phyloP scores from a whole-genome alignment of 345 rosid genomes.

The Brassica rapa region DNA sequence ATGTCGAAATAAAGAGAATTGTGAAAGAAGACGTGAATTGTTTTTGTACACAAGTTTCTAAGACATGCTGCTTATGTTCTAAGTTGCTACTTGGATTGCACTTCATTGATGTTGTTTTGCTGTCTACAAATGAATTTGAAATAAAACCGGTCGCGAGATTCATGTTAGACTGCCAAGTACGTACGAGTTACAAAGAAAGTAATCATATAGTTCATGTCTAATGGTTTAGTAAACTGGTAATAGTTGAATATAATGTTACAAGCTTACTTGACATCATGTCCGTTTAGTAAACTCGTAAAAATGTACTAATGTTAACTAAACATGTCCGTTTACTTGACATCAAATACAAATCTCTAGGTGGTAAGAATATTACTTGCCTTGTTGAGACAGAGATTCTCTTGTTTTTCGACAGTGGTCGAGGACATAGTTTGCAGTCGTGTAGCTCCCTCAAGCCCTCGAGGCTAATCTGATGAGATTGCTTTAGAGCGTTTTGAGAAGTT shows the following conservation, averaged over 20 bases:
- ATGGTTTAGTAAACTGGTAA: not conserved
- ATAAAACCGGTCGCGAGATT: not conserved
- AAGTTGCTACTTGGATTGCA: too few relatives aligned
- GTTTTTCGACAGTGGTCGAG: constrained; percentile 59
- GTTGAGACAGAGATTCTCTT: constrained; percentile 43
- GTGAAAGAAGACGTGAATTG: constrained; percentile 21
- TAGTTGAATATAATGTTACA: not conserved
- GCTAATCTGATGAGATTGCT: constrained; percentile 34
- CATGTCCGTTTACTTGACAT: not conserved
- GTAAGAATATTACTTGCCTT: constrained; percentile 46
- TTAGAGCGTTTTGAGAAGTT: not conserved
- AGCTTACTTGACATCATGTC: not conserved
- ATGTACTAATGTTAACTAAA: not conserved
- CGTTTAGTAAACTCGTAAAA: not conserved
- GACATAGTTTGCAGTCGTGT: constrained; percentile 68
- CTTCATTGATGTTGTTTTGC: constrained; percentile 17
- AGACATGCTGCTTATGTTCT: constrained; percentile 2
- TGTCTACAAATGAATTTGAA: constrained; percentile 4
- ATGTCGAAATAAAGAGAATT: constrained; percentile 31
- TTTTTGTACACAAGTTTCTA: constrained; percentile 33
- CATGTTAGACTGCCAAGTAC: not conserved
- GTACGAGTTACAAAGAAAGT: not conserved
- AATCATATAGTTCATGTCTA: too few relatives aligned
- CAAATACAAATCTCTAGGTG: constrained; percentile 28
- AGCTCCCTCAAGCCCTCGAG: constrained; percentile 63